phyloP scores from a whole-genome alignment of 768 basidiomycete genomes.

The Russula sp. region DNA sequence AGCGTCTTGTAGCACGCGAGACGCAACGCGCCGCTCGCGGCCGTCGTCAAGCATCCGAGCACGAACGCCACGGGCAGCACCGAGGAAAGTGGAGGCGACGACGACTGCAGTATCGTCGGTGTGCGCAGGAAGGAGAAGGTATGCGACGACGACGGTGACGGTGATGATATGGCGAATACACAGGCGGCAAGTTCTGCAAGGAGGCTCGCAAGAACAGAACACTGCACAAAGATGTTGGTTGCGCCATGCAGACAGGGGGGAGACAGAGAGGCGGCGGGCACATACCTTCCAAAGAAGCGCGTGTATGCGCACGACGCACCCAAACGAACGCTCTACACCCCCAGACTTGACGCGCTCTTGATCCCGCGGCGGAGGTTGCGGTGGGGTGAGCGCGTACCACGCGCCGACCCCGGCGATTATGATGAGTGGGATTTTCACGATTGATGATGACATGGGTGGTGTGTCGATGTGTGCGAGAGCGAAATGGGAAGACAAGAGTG shows the following conservation, averaged over 20 bases:
- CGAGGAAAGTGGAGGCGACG: not conserved
- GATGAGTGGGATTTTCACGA: slow-evolving; percentile 12
- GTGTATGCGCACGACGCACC: slow-evolving; percentile 14
- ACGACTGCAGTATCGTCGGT: not conserved
- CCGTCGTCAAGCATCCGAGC: slow-evolving; percentile 8
- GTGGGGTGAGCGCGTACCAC: slow-evolving; percentile 20
- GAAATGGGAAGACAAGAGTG: not conserved
- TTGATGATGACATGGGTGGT: not conserved
- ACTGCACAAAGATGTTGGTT: not conserved
- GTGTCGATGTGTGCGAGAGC: not conserved
- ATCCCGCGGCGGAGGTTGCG: slow-evolving; percentile 12
- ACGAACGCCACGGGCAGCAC: slow-evolving; percentile 6
- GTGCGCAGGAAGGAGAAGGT: not conserved
- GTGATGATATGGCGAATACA: not conserved
- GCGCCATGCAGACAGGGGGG: not conserved
- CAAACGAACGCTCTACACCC: slow-evolving; percentile 18
- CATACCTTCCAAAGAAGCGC: slow-evolving; percentile 20
- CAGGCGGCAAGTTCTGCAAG: slow-evolving; percentile 4
- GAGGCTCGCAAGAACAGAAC: slow-evolving; percentile 13
- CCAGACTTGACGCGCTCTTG: slow-evolving; percentile 9
- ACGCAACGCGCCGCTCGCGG: slow-evolving; percentile 13
- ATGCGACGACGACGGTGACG: not conserved
- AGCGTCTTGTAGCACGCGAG: slow-evolving; percentile 17
- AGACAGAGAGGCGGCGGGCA: not conserved
- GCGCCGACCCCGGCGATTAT: not conserved